Evolutionary conservation across 2,329 filamentous ascomycete species (phyloP), one percentile per base, ranked within the genome.

Genomic region (Fusarium setosum): DNA sequence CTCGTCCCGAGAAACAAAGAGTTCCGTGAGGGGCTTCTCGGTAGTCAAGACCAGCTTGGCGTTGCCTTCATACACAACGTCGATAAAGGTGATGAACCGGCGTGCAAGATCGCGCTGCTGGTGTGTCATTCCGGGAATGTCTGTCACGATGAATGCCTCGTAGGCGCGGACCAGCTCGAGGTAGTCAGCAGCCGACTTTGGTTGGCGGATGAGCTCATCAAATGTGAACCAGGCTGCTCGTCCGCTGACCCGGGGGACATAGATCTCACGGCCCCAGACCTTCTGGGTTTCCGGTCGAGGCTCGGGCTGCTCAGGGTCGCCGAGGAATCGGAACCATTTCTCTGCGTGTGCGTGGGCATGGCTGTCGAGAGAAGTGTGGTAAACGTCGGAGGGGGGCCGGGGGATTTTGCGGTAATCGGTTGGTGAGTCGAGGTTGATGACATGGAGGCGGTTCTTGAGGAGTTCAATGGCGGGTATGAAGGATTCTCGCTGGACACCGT

Each of bases 351-450:
- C 88, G 11, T 86, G 78, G 4, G 96, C 94, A 50, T 91, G 89
- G 9, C 84, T 84, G 76, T 95, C 94, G 3, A 98, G 88, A 0
- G 93, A 92, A 59, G 93, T 90, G 81, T 98, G 93, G 79, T 98
- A 99, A 17, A 99, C 96, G 34, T 93, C 95, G 1, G 93, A 96
- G 0, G 94, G 91, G 3, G 96, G 96, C 1, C 96, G 89, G 2
- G 95, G 93, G 56, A 99, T 96, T 79, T 97, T 98, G 73, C 96
- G 93, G 82, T 99, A 99, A 79, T 99, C 96, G 34, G 94, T 99
- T 5, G 91, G 90, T 3, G 94, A 97, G 81, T 99, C 92, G 59
- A 99, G 89, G 79, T 97, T 97, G 72, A 99, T 92, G 45, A 98
- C 93, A 53, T 92, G 90, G 9, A 99, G 86, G 3, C 90, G 88